Conservation (phyloP, 2,329 filamentous ascomycete genomes). For the Diplodia sapinea region DNA sequence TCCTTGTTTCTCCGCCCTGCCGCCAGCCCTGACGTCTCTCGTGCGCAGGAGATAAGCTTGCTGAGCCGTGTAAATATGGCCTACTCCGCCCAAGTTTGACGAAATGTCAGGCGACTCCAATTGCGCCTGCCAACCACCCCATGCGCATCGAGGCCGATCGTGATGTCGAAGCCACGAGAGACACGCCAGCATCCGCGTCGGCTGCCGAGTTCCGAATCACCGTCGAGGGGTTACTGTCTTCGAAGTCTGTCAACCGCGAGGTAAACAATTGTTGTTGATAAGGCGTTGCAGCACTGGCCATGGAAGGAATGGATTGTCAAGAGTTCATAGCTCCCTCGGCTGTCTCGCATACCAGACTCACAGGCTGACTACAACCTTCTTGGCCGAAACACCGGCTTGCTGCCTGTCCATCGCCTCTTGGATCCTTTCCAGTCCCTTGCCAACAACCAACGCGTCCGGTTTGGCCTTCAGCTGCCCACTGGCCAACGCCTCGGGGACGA, state of each 20-base stretch:
- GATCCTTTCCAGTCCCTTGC: constrained; percentile 40
- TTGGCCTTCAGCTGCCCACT: constrained; percentile 42
- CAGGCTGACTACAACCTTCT: constrained; percentile 47
- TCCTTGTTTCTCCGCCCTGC: neutral
- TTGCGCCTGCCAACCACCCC: too few relatives aligned
- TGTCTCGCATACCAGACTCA: neutral
- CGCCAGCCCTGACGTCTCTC: neutral
- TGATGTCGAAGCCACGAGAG: too few relatives aligned
- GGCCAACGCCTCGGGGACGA: constrained; percentile 42
- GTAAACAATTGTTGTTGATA: neutral
- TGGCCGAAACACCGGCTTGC: constrained; percentile 46
- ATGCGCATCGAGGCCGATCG: too few relatives aligned
- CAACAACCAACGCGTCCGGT: constrained; percentile 41
- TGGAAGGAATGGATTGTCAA: neutral
- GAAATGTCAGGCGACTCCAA: constrained; percentile 15
- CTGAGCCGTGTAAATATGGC: constrained; percentile 23
- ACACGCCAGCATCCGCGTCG: too few relatives aligned
- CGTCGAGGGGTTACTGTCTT: too few relatives aligned
- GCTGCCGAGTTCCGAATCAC: too few relatives aligned
- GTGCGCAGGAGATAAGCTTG: constrained; percentile 9
- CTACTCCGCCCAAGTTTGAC: constrained; percentile 4
- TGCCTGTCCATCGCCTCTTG: constrained; percentile 38
- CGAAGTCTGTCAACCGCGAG: too few relatives aligned
- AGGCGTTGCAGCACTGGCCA: constrained; percentile 16
- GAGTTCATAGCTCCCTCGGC: too few relatives aligned